Conservation (phyloP, 495 filamentous ascomycete genomes). For the Penicillium psychrofluorescens region DNA sequence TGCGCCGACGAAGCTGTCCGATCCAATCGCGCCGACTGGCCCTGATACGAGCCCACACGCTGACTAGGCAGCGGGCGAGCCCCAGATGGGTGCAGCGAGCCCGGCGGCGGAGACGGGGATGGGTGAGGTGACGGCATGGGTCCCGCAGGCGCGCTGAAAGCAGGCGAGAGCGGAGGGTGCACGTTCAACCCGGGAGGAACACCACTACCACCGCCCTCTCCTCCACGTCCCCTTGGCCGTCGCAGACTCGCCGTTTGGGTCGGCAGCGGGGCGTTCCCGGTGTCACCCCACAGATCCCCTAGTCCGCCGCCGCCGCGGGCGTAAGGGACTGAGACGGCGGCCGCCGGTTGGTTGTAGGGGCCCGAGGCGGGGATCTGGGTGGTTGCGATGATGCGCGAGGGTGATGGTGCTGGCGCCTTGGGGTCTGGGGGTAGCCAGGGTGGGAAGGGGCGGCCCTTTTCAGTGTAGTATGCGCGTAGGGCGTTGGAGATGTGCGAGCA, state of each 20-base stretch:
- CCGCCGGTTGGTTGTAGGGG: conserved; percentile 26
- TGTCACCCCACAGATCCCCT: conserved; percentile 80
- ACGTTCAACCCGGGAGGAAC: too few relatives aligned
- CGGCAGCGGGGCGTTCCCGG: conserved; percentile 30
- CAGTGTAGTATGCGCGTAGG: conserved; percentile 88
- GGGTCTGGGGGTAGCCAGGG: conserved; percentile 86
- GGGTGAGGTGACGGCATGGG: conserved; percentile 12
- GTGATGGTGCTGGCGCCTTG: conserved; percentile 57
- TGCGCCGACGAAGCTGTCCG: conserved; percentile 50
- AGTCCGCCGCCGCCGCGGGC: conserved; percentile 45
- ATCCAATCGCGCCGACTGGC: conserved; percentile 44
- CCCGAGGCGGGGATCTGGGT: conserved; percentile 44
- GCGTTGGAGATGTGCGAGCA: conserved; percentile 92
- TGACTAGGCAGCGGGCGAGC: conserved; percentile 62
- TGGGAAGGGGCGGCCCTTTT: conserved; percentile 78
- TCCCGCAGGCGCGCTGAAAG: conserved; percentile 14
- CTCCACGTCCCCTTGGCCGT: conserved; percentile 25
- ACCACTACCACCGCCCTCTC: conserved; percentile 8
- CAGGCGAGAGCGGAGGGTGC: conserved; percentile 14
- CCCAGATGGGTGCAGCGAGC: conserved; percentile 29
- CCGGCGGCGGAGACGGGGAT: conserved; percentile 3
- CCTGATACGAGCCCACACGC: conserved; percentile 55
- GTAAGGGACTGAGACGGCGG: conserved; percentile 10
- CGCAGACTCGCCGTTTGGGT: conserved; percentile 47
- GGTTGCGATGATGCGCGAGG: conserved; percentile 43